A percentile compares a stretch with the other conserved stretches of the same genome.
These are phyloP conservation scores for Penicillium freii DNA, from an alignment of 2,329 filamentous ascomycete species.

Conservation along the genomic window DNA sequence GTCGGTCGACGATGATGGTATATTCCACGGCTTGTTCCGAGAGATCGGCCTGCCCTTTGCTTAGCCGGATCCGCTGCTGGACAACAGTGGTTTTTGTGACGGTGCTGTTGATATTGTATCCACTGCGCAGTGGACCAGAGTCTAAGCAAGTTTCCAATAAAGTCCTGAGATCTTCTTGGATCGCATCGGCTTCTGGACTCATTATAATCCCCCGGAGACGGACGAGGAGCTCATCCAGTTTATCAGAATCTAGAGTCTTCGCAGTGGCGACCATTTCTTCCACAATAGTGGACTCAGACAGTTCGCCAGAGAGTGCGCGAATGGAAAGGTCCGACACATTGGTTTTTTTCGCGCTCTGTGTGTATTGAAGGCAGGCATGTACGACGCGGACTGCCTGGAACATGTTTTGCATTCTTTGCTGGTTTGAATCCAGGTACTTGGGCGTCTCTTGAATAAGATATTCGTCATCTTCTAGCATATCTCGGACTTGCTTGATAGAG, in stretches of 20 bases:
- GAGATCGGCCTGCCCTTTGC: slow-evolving; percentile 55
- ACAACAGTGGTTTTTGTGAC: slow-evolving; percentile 58
- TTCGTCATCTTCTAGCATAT: slow-evolving; percentile 52
- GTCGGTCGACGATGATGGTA: slow-evolving; percentile 51
- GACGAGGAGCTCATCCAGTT: slow-evolving; percentile 43
- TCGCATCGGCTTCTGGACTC: slow-evolving; percentile 38
- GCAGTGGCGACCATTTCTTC: slow-evolving; percentile 53
- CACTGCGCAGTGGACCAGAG: slow-evolving; percentile 63
- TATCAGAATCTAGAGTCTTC: slow-evolving; percentile 54
- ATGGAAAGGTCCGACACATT: slow-evolving; percentile 40
- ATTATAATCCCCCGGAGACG: slow-evolving; percentile 35
- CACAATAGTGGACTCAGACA: slow-evolving; percentile 52
- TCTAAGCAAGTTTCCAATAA: slow-evolving; percentile 50
- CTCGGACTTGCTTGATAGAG: slow-evolving; percentile 37
- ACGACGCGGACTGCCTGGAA: slow-evolving; percentile 35
- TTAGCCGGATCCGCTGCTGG: slow-evolving; percentile 58
- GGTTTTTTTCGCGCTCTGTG: slow-evolving; percentile 31
- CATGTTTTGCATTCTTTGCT: slow-evolving; percentile 39
- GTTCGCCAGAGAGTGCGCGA: slow-evolving; percentile 51
- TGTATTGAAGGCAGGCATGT: slow-evolving; percentile 26
- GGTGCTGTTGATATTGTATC: slow-evolving; percentile 66
- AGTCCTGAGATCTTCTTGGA: slow-evolving; percentile 49
- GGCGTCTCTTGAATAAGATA: slow-evolving; percentile 45
- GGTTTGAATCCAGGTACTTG: slow-evolving; percentile 40
- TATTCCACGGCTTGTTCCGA: slow-evolving; percentile 56